These are phyloP conservation scores for Tolypocladium inflatum DNA, from an alignment of 2,329 filamentous ascomycete genomes.

Conservation along the genomic window DNA sequence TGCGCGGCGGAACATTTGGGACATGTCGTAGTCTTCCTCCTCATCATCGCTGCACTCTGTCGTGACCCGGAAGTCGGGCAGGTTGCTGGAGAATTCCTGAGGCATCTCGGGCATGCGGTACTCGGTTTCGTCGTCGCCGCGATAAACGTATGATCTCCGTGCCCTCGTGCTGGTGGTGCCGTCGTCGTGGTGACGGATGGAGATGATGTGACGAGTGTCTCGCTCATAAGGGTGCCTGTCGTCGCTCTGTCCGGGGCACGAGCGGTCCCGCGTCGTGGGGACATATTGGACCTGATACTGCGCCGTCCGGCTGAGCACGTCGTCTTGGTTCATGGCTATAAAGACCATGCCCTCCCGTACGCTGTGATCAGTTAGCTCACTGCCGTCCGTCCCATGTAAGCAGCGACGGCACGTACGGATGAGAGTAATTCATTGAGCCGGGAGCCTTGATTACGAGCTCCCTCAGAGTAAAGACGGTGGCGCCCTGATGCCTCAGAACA, in stretches of 20 bases:
- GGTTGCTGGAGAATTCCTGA: slow-evolving; percentile 38
- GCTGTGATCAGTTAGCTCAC: slow-evolving; percentile 29
- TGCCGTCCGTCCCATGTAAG: not conserved
- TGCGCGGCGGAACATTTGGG: slow-evolving; percentile 25
- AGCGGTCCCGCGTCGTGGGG: slow-evolving; percentile 10
- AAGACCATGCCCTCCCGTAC: slow-evolving; percentile 91
- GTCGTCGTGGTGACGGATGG: slow-evolving; percentile 42
- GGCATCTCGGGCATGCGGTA: slow-evolving; percentile 46
- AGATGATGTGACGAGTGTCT: slow-evolving; percentile 30
- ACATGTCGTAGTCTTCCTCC: slow-evolving; percentile 24
- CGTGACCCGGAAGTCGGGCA: slow-evolving; percentile 43
- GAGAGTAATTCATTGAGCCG: slow-evolving; percentile 62
- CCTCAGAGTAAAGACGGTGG: slow-evolving; percentile 71
- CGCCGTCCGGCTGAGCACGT: slow-evolving; percentile 62
- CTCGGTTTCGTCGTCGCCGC: slow-evolving; percentile 29
- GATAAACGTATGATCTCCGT: slow-evolving; percentile 35
- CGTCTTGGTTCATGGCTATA: slow-evolving; percentile 74
- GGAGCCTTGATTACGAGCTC: slow-evolving; percentile 86
- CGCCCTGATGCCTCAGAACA: slow-evolving; percentile 70
- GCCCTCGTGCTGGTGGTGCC: slow-evolving; percentile 37
- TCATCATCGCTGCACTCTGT: slow-evolving; percentile 54
- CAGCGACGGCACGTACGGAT: slow-evolving; percentile 55
- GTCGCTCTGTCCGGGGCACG: slow-evolving; percentile 9
- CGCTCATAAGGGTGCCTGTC: slow-evolving; percentile 5
- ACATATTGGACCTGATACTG: slow-evolving; percentile 66